These are phyloP conservation scores for Allium fistulosum DNA, from an alignment of 106 monocot genomes.

Conservation along the genomic window DNA sequence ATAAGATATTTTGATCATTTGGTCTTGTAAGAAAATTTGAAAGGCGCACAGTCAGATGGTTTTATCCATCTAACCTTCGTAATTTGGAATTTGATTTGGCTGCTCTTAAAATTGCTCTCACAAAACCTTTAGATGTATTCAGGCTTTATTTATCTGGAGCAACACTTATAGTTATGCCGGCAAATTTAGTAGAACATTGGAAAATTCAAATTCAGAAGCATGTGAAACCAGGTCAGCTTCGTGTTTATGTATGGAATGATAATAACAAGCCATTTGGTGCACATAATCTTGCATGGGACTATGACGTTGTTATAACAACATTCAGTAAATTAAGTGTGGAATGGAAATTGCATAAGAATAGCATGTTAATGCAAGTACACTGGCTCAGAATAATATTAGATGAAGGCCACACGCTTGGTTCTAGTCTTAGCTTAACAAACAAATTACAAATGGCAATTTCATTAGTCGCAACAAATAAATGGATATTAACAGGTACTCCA, in stretches of 20 bases:
- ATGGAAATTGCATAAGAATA: constrained; percentile 69
- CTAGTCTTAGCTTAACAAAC: constrained; percentile 83
- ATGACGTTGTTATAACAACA: constrained; percentile 94
- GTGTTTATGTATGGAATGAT: constrained; percentile 66
- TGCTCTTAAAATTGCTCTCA: constrained; percentile 78
- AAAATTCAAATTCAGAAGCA: constrained; percentile 81
- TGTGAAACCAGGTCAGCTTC: constrained; percentile 54
- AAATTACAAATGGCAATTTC: constrained; percentile 95
- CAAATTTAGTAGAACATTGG: constrained; percentile 97
- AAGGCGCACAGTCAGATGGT: constrained; percentile 48
- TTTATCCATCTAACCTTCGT: constrained; percentile 67
- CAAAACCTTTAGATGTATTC: constrained; percentile 52
- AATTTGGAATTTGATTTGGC: constrained; percentile 76
- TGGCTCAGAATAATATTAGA: constrained; percentile 91
- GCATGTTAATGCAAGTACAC: constrained; percentile 83
- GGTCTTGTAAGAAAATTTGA: constrained; percentile 71
- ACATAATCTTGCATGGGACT: constrained; percentile 93
- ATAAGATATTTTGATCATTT: constrained; percentile 82
- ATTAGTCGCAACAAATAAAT: constrained; percentile 62
- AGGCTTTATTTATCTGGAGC: constrained; percentile 83
- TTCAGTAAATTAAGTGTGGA: constrained; percentile 86
- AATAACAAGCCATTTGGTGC: constrained; percentile 45
- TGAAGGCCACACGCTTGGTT: constrained; percentile 97
- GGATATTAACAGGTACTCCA: constrained; percentile 99
- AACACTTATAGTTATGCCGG: constrained; percentile 81